A percentile compares a stretch with the other conserved stretches of the same genome.
Evolutionary conservation across 208 protist genomes (phyloP).

Genomic region (Acanthamoeba lenticulata): DNA sequence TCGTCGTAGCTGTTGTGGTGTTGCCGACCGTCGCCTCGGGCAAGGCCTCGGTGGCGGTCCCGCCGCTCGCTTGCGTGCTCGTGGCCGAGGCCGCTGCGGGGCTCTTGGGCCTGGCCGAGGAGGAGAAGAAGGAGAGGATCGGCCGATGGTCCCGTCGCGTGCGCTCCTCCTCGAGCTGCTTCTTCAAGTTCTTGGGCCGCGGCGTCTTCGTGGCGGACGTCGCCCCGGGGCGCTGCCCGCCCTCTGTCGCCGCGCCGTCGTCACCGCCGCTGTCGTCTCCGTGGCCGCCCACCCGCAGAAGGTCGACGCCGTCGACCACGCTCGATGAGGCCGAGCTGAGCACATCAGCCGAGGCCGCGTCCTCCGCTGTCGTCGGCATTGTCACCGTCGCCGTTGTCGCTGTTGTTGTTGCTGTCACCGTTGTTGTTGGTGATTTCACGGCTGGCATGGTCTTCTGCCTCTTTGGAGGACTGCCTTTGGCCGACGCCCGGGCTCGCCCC

Average conservation of each 20-base stretch:
- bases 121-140: constrained; percentile 25
- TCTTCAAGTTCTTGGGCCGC: constrained; percentile 28
- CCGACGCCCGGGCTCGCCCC: background rate
- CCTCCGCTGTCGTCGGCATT: too few species aligned
- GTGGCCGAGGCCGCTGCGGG: background rate
- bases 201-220: background rate
- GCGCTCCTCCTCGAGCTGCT: constrained; percentile 48
- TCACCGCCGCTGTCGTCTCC: too few species aligned
- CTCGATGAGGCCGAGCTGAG: too few species aligned
- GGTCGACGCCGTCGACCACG: constrained; percentile 40
- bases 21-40: too few species aligned
- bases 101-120: background rate
- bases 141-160: background rate
- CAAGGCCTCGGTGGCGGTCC: background rate
- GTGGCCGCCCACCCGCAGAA: background rate
- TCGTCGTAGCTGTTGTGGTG: too few species aligned
- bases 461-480: background rate
- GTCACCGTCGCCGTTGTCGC: too few species aligned
- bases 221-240: background rate
- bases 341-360: too few species aligned
- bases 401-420: background rate
- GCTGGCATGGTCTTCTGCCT: too few species aligned
- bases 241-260: too few species aligned
- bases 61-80: too few species aligned
- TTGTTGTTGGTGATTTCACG: background rate